Evolutionary conservation across 768 basidiomycete species (phyloP).

Genomic region (Calvatia gigantea): DNA sequence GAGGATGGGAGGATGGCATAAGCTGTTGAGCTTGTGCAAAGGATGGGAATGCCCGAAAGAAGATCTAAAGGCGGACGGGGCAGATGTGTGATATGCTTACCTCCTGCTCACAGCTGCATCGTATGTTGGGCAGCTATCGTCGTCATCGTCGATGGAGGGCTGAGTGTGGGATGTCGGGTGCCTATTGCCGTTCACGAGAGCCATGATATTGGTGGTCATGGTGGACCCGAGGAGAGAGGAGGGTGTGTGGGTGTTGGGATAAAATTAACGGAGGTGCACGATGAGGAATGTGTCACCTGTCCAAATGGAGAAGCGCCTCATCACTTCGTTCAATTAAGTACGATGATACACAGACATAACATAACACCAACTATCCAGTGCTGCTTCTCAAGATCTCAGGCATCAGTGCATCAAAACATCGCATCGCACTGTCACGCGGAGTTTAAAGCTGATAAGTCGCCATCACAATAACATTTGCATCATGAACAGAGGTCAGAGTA

Average conservation of each 20-base stretch:
- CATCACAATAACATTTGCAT: too few species aligned
- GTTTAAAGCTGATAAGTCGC: too few species aligned
- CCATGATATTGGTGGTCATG: constrained; percentile 13
- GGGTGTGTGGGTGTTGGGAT: background rate
- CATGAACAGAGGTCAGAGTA: too few species aligned
- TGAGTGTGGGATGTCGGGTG: background rate
- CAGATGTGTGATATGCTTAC: constrained; percentile 22
- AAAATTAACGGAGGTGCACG: background rate
- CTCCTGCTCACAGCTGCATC: constrained; percentile 35
- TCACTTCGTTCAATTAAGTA: too few species aligned
- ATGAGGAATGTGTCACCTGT: background rate
- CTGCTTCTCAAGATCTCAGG: too few species aligned
- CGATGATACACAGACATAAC: too few species aligned
- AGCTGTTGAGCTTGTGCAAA: constrained; percentile 15
- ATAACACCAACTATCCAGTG: too few species aligned
- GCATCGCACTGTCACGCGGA: too few species aligned
- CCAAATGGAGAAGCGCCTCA: too few species aligned
- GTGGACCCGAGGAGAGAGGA: constrained; percentile 13
- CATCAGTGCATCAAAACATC: too few species aligned
- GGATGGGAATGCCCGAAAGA: constrained; percentile 16
- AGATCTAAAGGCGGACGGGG: background rate
- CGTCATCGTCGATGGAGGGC: constrained; percentile 26
- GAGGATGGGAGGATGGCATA: background rate
- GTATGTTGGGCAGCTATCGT: constrained; percentile 39
- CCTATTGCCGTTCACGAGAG: constrained; percentile 1